phyloP scores from a whole-genome alignment of 495 filamentous ascomycete species.

The Cenococcum geophilum region DNA sequence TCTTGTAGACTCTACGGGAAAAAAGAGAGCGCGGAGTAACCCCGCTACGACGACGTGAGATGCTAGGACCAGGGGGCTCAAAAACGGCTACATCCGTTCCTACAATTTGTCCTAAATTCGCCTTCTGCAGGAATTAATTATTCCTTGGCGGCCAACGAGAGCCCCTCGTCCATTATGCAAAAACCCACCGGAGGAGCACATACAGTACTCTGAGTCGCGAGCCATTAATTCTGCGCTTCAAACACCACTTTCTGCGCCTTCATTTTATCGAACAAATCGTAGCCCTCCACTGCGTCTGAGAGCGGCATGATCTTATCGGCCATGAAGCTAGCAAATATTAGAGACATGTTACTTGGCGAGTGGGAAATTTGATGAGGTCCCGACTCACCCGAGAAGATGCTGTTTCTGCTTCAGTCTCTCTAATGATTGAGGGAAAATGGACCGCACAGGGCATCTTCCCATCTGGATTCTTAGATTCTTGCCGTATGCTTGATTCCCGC shows the following conservation, averaged over 20 bases:
- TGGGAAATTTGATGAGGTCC: not conserved
- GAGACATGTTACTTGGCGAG: slow-evolving; percentile 9
- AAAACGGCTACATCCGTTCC: not conserved
- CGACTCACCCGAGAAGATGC: slow-evolving; percentile 66
- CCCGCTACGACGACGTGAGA: not conserved
- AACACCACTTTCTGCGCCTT: slow-evolving; percentile 84
- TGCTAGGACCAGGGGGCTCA: not conserved
- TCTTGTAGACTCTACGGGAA: not conserved
- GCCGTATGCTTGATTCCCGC: slow-evolving; percentile 71
- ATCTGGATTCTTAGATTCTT: slow-evolving; percentile 92
- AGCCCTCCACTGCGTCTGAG: slow-evolving; percentile 75
- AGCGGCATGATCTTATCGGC: slow-evolving; percentile 89
- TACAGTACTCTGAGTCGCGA: too few relatives aligned
- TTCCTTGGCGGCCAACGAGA: not conserved
- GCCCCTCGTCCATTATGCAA: not conserved
- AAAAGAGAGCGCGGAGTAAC: not conserved
- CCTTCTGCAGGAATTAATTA: not conserved
- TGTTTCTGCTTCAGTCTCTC: slow-evolving; percentile 76
- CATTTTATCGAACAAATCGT: slow-evolving; percentile 88
- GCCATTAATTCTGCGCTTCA: slow-evolving; percentile 38
- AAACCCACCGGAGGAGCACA: too few relatives aligned
- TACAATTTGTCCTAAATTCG: not conserved
- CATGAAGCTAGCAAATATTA: slow-evolving; percentile 62
- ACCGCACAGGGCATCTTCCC: slow-evolving; percentile 87
- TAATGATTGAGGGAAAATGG: slow-evolving; percentile 72